These are phyloP conservation scores for Carpinus fangiana DNA, from an alignment of 306 rosid genomes.

Conservation along the genomic window DNA sequence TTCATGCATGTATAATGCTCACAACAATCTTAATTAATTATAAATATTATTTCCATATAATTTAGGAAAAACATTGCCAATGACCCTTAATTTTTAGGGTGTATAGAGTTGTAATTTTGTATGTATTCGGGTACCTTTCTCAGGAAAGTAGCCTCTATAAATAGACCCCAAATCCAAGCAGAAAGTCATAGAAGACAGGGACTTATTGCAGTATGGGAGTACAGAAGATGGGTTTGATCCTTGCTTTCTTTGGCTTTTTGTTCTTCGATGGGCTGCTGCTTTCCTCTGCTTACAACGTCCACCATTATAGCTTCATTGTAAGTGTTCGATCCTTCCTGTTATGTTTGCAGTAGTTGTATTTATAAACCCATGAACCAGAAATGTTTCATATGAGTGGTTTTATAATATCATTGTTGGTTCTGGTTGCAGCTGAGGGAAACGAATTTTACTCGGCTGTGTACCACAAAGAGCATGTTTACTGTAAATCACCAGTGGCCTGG, in stretches of 20 bases:
- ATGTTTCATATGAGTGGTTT: background rate
- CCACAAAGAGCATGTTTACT: constrained; percentile 28
- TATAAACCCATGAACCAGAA: background rate
- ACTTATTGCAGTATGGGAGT: background rate
- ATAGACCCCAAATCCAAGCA: background rate
- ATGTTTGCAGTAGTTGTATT: background rate
- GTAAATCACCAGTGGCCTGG: constrained; percentile 39
- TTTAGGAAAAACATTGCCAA: too few relatives aligned
- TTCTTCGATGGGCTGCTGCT: constrained; percentile 4
- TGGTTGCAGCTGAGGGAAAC: constrained; percentile 26
- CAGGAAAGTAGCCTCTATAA: background rate
- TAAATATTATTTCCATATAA: too few relatives aligned
- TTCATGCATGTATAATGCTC: too few relatives aligned
- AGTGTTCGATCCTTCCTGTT: background rate
- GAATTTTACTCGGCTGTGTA: constrained; percentile 29
- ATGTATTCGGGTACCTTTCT: background rate
- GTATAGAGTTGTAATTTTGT: too few relatives aligned
- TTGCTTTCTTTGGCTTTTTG: constrained; percentile 6
- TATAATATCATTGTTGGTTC: background rate
- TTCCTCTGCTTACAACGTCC: constrained; percentile 24
- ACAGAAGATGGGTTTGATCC: constrained; percentile 10
- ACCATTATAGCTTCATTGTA: constrained; percentile 26
- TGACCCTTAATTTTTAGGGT: too few relatives aligned
- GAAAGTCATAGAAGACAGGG: background rate
- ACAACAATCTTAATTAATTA: too few relatives aligned